A percentile compares a stretch with the other conserved stretches of the same genome.
phyloP scores from a whole-genome alignment of 371 early-diverging fungal species.

The Mucor mucedo region DNA sequence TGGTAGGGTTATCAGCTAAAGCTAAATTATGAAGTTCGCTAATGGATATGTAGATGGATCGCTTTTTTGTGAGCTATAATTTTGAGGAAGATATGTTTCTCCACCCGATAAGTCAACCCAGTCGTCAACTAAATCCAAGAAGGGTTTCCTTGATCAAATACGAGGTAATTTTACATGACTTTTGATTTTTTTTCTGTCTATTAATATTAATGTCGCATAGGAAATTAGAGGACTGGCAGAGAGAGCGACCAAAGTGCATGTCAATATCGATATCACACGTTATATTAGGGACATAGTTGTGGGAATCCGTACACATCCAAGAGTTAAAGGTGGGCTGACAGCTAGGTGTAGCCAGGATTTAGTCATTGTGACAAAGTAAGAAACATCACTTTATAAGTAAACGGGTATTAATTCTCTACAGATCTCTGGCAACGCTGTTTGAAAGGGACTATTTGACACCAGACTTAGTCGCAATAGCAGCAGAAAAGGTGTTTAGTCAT shows the following conservation, averaged over 20 bases:
- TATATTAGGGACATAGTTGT: conserved; percentile 70
- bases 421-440: conserved; percentile 61
- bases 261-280: conserved; percentile 63
- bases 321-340: conserved; percentile 65
- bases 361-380: conserved; percentile 59
- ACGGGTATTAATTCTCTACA: conserved; percentile 3
- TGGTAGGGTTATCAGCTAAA: conserved; percentile 23
- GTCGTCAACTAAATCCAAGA: conserved; percentile 14
- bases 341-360: conserved; percentile 64
- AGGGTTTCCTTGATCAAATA: conserved; percentile 34
- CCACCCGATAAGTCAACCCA: conserved; percentile 2
- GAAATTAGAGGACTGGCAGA: conserved; percentile 59
- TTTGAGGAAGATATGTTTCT: conserved; percentile 48
- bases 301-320: conserved; percentile 63
- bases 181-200: background rate
- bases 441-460: conserved; percentile 64
- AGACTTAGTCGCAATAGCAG: conserved; percentile 62
- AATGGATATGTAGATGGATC: conserved; percentile 48
- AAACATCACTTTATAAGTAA: background rate
- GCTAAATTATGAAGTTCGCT: background rate
- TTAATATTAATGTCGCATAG: conserved; percentile 22
- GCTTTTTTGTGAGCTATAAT: conserved; percentile 58
- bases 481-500: conserved; percentile 62
- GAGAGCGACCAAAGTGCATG: conserved; percentile 52
- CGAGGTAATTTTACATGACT: conserved; percentile 23